Percentiles rank a stretch among this genome's conserved stretches.
Evolutionary conservation across 768 basidiomycete genomes (phyloP).

Genomic region (Cantharellus cinnabarinus): DNA sequence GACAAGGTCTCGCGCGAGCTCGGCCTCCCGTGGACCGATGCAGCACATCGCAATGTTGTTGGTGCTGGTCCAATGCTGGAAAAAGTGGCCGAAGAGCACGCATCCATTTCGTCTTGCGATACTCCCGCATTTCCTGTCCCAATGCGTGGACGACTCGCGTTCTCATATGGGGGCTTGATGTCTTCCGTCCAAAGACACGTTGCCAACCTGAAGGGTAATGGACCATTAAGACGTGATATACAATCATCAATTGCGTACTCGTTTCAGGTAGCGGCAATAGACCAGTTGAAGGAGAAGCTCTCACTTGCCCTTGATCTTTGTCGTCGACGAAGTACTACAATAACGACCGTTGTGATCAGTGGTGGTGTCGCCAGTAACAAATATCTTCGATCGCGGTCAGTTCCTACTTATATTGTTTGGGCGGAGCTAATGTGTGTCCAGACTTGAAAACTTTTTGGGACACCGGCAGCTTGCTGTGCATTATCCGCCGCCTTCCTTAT

Average conservation of each 20-base stretch:
- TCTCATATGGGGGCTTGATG: conserved; percentile 67
- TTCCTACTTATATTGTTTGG: conserved; percentile 19
- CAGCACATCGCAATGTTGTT: conserved; percentile 8
- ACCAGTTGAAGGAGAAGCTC: conserved; percentile 60
- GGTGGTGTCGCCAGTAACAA: conserved; percentile 87
- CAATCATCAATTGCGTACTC: conserved; percentile 34
- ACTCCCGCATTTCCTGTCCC: conserved; percentile 20
- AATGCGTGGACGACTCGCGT: conserved; percentile 34
- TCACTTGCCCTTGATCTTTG: conserved; percentile 30
- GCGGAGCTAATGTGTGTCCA: neutral
- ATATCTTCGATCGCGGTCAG: conserved; percentile 48
- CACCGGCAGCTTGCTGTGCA: neutral
- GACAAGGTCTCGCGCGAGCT: conserved; percentile 69
- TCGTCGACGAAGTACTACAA: conserved; percentile 19
- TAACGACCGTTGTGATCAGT: conserved; percentile 55
- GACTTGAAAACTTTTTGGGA: neutral
- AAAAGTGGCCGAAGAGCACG: conserved; percentile 20
- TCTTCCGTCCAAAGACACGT: conserved; percentile 46
- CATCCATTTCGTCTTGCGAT: conserved; percentile 2
- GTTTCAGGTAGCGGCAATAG: conserved; percentile 54
- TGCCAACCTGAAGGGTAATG: conserved; percentile 13
- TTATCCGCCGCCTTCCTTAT: conserved; percentile 1
- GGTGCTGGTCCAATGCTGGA: conserved; percentile 76
- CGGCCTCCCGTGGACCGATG: conserved; percentile 36
- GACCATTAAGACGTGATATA: conserved; percentile 1